Base-by-base conservation (phyloP, 2,329 filamentous ascomycete genomes). In the Aspergillus versicolor region DNA sequence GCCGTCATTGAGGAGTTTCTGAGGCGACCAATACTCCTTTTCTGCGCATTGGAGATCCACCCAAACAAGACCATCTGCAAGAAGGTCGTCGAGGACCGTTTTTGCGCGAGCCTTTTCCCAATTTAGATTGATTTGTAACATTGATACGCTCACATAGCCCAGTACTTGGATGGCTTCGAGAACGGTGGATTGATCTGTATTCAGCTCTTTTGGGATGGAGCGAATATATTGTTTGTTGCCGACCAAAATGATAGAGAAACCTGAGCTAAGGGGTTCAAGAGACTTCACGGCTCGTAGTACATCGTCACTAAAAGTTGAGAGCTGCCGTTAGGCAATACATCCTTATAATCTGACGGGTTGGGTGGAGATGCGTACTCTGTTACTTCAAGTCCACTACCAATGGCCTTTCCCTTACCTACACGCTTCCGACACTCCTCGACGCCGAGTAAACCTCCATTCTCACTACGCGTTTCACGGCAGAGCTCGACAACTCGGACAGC, bases 401-500 rank as follows among this genome's bases (percentile, higher is more conserved):
- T 88, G 66, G 88, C 88, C 57, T 88, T 83, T 0, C 87, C 88
- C 52, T 84, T 85, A 63, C 86, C 85, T 24, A 97, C 87, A 44
- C 86, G 81, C 69, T 92, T 88, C 56, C 86, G 81, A 65, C 96
- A 87, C 74, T 97, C 93, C 44, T 84, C 80, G 17, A 97, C 83
- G 11, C 90, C 90, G 52, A 99, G 91, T 67, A 99, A 79, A 0
- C 94, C 94, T 6, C 94, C 94, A 72, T 99, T 99, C 76, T 97
- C 93, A 4, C 84, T 85, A 52, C 94, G 82, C 44, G 92, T 97
- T 52, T 88, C 86, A 5, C 91, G 83, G 71, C 94, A 99, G 7
- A 97, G 86, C 74, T 97, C 93, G 5, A 99, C 94, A 1, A 97
- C 90, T 49, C 91, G 84, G n/a, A 97, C 93, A 1, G 92, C 94